phyloP scores from a whole-genome alignment of 345 rosid genomes.

The Dimocarpus longan region DNA sequence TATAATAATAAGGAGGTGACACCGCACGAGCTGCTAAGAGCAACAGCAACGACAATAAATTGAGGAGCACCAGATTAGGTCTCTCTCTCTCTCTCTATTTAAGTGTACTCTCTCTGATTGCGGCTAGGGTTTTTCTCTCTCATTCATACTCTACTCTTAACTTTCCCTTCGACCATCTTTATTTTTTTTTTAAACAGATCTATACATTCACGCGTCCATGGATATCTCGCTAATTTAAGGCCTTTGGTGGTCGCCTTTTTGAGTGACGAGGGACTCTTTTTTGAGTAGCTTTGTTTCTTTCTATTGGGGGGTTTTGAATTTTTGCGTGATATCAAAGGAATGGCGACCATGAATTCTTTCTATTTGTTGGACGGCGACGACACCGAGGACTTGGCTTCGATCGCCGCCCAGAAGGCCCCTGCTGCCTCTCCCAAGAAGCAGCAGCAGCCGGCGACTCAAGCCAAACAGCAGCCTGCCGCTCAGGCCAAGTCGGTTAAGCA shows the following conservation, averaged over 20 bases:
- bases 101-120: background rate
- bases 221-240: slow-evolving; percentile 38
- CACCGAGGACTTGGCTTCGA: slow-evolving; percentile 65
- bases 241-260: slow-evolving; percentile 32
- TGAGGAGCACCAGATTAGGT: slow-evolving; percentile 22
- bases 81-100: slow-evolving; percentile 1
- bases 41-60: slow-evolving; percentile 18
- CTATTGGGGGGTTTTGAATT: slow-evolving; percentile 2
- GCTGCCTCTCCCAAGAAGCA: slow-evolving; percentile 36
- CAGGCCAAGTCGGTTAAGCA: slow-evolving; percentile 59
- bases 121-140: slow-evolving; percentile 46
- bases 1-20: slow-evolving; percentile 5
- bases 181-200: slow-evolving; percentile 11
- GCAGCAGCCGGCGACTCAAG: slow-evolving; percentile 26
- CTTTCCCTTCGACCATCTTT: background rate
- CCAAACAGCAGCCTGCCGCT: slow-evolving; percentile 29
- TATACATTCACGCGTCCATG: slow-evolving; percentile 7
- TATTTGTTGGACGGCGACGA: slow-evolving; percentile 79
- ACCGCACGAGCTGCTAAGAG: slow-evolving; percentile 12
- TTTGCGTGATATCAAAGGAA: slow-evolving; percentile 22
- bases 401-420: slow-evolving; percentile 56
- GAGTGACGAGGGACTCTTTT: background rate
- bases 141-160: background rate
- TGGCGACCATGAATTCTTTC: slow-evolving; percentile 87
- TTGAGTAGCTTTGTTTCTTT: background rate